Percentiles rank a stretch among this genome's conserved stretches.
Conservation (phyloP, 2,329 filamentous ascomycete species). For the Parastagonospora nodorum region DNA sequence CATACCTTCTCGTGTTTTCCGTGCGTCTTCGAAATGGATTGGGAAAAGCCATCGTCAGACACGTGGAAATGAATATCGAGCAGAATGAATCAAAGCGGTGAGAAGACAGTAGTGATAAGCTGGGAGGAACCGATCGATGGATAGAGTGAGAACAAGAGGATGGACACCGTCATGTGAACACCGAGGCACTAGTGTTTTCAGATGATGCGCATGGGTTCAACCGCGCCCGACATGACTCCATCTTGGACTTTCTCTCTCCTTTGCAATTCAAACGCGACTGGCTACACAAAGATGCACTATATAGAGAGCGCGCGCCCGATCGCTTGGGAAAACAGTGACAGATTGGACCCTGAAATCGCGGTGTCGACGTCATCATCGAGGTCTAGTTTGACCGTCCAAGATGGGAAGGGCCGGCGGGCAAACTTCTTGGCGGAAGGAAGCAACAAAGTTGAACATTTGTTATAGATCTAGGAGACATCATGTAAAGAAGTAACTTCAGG, state of each 20-base stretch:
- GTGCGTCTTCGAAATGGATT: slow-evolving; percentile 51
- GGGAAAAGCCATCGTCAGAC: slow-evolving; percentile 47
- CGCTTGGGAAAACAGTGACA: not conserved
- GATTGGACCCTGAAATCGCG: not conserved
- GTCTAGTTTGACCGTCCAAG: not conserved
- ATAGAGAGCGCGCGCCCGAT: too few relatives aligned
- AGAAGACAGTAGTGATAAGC: not conserved
- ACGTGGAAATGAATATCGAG: not conserved
- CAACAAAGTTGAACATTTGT: too few relatives aligned
- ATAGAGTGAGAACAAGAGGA: not conserved
- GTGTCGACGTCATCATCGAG: slow-evolving; percentile 7
- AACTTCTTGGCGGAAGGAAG: not conserved
- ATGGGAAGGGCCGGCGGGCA: not conserved
- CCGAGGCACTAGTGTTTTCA: slow-evolving; percentile 28
- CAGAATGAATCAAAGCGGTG: not conserved
- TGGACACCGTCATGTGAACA: slow-evolving; percentile 35
- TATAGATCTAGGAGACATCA: too few relatives aligned
- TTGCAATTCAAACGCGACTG: too few relatives aligned
- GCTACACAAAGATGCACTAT: too few relatives aligned
- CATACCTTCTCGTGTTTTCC: slow-evolving; percentile 51
- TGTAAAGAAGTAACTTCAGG: too few relatives aligned
- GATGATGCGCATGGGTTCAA: slow-evolving; percentile 16
- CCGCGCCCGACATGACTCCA: slow-evolving; percentile 13
- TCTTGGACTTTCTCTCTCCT: not conserved
- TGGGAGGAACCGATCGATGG: not conserved